These are phyloP conservation scores for Vigna unguiculata DNA, from an alignment of 306 rosid genomes.

Conservation along the genomic window DNA sequence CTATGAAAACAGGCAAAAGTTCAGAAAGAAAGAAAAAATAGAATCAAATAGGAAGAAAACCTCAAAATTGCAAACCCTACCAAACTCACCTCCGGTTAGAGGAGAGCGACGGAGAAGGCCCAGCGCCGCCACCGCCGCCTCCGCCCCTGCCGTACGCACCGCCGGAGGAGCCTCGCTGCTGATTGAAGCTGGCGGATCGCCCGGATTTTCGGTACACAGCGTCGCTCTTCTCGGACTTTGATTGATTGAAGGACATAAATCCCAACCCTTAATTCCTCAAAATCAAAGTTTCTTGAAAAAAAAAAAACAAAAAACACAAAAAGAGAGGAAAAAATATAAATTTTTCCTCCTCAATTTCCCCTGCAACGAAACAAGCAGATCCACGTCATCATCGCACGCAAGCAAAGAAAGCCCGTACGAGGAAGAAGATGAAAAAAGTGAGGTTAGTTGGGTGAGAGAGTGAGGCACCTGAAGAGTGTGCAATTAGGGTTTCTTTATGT, in stretches of 20 bases:
- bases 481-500: conserved; percentile 63
- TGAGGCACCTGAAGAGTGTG: conserved; percentile 57
- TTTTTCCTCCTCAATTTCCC: conserved; percentile 43
- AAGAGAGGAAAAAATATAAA: not conserved
- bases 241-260: conserved; percentile 99
- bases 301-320: not conserved
- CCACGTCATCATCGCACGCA: conserved; percentile 36
- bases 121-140: conserved; percentile 70
- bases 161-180: conserved; percentile 73
- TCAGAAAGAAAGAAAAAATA: not conserved
- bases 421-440: conserved; percentile 1
- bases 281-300: conserved; percentile 1
- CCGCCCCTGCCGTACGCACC: conserved; percentile 71
- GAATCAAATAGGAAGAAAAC: not conserved
- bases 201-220: conserved; percentile 68
- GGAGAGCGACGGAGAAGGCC: conserved; percentile 66
- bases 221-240: conserved; percentile 89
- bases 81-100: conserved; percentile 67
- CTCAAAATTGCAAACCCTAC: conserved; percentile 35
- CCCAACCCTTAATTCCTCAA: conserved; percentile 72
- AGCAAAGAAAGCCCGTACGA: conserved; percentile 16
- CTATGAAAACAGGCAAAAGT: not conserved
- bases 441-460: conserved; percentile 13
- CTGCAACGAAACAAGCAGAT: conserved; percentile 69
- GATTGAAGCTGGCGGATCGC: conserved; percentile 82